Evolutionary conservation across 805 yeast species (phyloP).

Genomic region (Starmerella scarabaei): DNA sequence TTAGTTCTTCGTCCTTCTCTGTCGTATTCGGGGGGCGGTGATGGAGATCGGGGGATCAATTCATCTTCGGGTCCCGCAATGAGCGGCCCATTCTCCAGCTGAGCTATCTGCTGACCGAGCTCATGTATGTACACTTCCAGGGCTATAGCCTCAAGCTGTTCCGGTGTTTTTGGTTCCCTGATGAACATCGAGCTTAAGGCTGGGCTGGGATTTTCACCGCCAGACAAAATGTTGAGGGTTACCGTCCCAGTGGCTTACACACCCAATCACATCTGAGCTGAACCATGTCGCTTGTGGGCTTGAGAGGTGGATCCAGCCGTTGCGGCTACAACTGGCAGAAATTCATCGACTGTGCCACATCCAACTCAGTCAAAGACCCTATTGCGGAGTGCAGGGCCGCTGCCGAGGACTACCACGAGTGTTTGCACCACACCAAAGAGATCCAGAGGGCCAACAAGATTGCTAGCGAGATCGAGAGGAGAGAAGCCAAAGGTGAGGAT

Average conservation of each 20-base stretch:
- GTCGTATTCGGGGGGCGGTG: conserved; percentile 91
- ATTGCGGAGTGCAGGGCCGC: conserved; percentile 31
- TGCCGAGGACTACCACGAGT: conserved; percentile 38
- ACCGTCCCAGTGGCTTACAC: too few species aligned
- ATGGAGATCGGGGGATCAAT: conserved; percentile 49
- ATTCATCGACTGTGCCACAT: conserved; percentile 36
- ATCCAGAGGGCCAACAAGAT: conserved; percentile 24
- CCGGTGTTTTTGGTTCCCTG: conserved; percentile 38
- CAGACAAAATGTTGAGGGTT: too few species aligned
- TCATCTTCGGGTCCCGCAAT: conserved; percentile 30
- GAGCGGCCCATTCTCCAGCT: neutral
- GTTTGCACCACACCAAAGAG: conserved; percentile 38
- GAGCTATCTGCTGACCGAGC: conserved; percentile 45
- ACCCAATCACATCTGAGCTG: neutral
- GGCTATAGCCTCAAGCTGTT: conserved; percentile 63
- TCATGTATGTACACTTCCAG: conserved; percentile 66
- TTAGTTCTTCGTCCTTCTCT: conserved; percentile 68
- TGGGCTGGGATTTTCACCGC: too few species aligned
- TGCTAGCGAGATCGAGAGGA: conserved; percentile 22
- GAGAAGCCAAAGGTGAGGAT: conserved; percentile 20
- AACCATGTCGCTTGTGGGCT: conserved; percentile 21
- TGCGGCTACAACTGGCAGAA: conserved; percentile 37
- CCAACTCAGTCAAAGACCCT: conserved; percentile 27
- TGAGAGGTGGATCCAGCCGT: conserved; percentile 34
- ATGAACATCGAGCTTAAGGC: conserved; percentile 9